A percentile compares a stretch with the other conserved stretches of the same genome.
phyloP scores from a whole-genome alignment of 192 early-diverging fungal species.

The Coemansia sp. region DNA sequence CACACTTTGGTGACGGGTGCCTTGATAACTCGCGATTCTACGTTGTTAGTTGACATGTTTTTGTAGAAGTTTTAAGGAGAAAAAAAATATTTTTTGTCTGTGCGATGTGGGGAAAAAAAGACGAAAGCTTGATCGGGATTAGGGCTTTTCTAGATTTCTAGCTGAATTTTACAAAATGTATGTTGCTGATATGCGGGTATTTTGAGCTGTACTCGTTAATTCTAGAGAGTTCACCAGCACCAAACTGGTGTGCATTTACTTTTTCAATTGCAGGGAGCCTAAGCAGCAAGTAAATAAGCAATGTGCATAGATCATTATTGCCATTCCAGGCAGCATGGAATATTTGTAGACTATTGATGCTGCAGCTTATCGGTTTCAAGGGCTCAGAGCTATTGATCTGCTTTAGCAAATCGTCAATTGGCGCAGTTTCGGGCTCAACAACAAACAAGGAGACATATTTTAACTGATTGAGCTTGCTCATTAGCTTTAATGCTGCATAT shows the following conservation, averaged over 20 bases:
- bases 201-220: background rate
- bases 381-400: too few species aligned
- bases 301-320: too few species aligned
- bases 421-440: too few species aligned
- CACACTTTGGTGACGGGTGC: constrained; percentile 36
- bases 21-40: constrained; percentile 46
- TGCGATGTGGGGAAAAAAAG: background rate
- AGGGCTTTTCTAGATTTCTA: background rate
- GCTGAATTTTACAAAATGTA: background rate
- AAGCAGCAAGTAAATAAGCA: background rate
- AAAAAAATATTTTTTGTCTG: too few species aligned
- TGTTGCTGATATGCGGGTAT: background rate
- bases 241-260: background rate
- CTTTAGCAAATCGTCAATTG: too few species aligned
- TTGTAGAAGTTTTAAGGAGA: too few species aligned
- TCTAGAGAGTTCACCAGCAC: background rate
- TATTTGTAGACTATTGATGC: too few species aligned
- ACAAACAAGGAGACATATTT: too few species aligned
- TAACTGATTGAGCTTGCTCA: too few species aligned
- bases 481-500: too few species aligned
- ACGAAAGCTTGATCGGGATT: background rate
- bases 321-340: too few species aligned
- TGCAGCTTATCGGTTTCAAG: too few species aligned
- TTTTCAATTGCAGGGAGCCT: background rate
- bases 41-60: constrained; percentile 26